phyloP scores from a whole-genome alignment of 164 flowering plant species.

The Hamamelis virginiana region DNA sequence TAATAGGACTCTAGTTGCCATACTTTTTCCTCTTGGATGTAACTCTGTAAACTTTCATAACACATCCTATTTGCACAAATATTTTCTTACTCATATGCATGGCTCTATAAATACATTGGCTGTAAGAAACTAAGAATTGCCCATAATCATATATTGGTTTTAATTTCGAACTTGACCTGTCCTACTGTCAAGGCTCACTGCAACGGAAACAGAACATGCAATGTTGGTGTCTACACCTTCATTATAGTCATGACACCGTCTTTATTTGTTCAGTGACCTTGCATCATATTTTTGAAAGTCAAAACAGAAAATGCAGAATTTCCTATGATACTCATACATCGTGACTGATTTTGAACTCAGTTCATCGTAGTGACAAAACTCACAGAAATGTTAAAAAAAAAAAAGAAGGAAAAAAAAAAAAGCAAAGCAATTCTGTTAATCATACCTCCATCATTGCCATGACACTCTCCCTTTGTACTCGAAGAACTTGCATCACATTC shows the following conservation, averaged over 20 bases:
- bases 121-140: neutral
- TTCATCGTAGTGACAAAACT: neutral
- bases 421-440: neutral
- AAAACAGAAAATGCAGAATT: neutral
- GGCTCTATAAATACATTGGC: neutral
- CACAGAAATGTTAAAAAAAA: no score
- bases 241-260: no score
- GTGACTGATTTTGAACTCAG: neutral
- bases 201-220: no score
- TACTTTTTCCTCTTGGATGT: no score
- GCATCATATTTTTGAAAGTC: neutral
- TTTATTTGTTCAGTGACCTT: no score
- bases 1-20: no score
- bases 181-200: neutral
- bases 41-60: no score
- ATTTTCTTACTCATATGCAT: no score
- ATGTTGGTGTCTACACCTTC: no score
- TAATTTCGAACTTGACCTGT: neutral
- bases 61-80: no score
- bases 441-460: conserved; percentile 99
- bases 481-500: conserved; percentile 96
- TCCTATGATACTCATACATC: neutral
- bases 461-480: conserved; percentile 89
- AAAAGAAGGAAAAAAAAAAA: neutral
- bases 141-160: neutral